Conservation (phyloP, 352 stramenopile genomes). For the Pythium utonaiense region DNA sequence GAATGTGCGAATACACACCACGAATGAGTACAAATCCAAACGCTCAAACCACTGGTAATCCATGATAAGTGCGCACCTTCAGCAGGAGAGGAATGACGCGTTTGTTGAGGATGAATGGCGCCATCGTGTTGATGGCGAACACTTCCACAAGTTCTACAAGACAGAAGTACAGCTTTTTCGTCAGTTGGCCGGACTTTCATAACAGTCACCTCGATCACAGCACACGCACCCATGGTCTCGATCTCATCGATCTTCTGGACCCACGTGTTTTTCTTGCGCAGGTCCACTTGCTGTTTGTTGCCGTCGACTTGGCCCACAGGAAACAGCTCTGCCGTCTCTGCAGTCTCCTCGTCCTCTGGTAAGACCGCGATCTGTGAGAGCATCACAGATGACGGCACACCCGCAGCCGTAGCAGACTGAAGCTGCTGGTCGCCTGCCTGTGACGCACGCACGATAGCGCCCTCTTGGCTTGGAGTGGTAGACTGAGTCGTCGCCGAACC, state of each 20-base stretch:
- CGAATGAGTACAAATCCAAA: too few species aligned
- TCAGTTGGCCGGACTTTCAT: not conserved
- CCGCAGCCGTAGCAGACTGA: slow-evolving; percentile 10
- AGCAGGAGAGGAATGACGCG: slow-evolving; percentile 61
- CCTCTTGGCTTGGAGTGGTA: not conserved
- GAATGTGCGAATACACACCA: not conserved
- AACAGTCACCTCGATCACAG: not conserved
- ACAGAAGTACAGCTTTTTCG: not conserved
- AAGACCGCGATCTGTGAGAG: slow-evolving; percentile 89
- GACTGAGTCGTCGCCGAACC: not conserved
- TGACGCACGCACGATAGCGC: slow-evolving; percentile 28
- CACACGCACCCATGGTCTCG: slow-evolving; percentile 57
- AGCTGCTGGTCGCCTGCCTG: not conserved
- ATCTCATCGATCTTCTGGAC: slow-evolving; percentile 77
- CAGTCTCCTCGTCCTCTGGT: slow-evolving; percentile 76
- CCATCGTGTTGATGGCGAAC: slow-evolving; percentile 94
- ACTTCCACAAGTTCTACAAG: slow-evolving; percentile 56
- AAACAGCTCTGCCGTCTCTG: slow-evolving; percentile 50
- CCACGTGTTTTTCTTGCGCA: slow-evolving; percentile 92
- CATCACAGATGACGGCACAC: slow-evolving; percentile 71
- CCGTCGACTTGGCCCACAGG: slow-evolving; percentile 80
- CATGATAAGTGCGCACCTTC: not conserved
- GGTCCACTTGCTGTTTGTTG: slow-evolving; percentile 93
- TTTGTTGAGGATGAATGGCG: slow-evolving; percentile 96
- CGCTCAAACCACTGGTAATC: too few species aligned